Percentiles rank a stretch among this genome's conserved stretches.
phyloP scores from a whole-genome alignment of 2,329 filamentous ascomycete genomes.

The Aspergillus nomiae region DNA sequence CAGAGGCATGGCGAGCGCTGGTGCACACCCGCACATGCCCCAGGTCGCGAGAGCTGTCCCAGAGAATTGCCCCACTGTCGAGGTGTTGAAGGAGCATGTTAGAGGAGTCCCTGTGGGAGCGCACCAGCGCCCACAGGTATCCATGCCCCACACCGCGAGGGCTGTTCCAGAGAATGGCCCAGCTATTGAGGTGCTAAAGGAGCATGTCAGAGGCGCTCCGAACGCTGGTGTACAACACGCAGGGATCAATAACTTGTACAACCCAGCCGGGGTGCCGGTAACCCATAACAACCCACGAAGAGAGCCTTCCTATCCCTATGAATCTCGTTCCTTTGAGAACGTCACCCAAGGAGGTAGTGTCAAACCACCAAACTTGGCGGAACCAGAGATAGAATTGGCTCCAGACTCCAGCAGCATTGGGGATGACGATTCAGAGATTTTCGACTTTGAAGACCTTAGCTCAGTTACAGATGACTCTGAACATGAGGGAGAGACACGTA shows the following conservation, averaged over 20 bases:
- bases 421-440: conserved; percentile 32
- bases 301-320: neutral
- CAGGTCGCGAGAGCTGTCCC: neutral
- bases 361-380: conserved; percentile 6
- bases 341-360: conserved; percentile 2
- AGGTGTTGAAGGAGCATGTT: neutral
- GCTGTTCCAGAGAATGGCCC: conserved; percentile 1
- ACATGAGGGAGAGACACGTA: conserved; percentile 21
- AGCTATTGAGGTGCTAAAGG: conserved; percentile 3
- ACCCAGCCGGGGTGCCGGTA: neutral
- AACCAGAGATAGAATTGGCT: conserved; percentile 18
- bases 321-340: neutral
- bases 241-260: neutral
- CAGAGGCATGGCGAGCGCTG: neutral
- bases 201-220: conserved; percentile 1
- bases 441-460: conserved; percentile 28
- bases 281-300: neutral
- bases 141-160: conserved; percentile 4
- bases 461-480: conserved; percentile 32
- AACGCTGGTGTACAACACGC: conserved; percentile 1
- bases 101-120: neutral
- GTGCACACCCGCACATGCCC: neutral
- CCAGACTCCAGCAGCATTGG: conserved; percentile 26
- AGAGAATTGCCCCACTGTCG: neutral
- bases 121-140: neutral